Evolutionary conservation across 192 early-diverging fungal species (phyloP), one percentile per base, ranked within the genome.

Genomic region (Coemansia sp.): DNA sequence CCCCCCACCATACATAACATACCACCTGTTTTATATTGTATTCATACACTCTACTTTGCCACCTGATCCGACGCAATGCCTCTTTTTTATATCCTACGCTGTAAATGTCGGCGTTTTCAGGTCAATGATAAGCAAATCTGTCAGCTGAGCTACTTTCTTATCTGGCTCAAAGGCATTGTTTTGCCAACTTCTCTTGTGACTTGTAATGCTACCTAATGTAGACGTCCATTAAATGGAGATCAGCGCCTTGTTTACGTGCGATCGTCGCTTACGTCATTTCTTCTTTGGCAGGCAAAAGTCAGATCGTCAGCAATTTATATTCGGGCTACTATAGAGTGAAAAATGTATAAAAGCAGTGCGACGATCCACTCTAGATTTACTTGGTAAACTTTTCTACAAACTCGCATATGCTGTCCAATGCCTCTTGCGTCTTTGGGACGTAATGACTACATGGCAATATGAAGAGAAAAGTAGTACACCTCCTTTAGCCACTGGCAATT

Each of bases 391-490:
- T 64, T 5, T 46, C 61, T 27, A 82, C 46, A 74, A 82, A 82
- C 36, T 71, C 57, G 19, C 37, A 50, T 29, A 82, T 39, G 5
- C 65, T 55, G 36, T 55, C 29, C 39, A 82, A 39, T 25, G 69
- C 68, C 21, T 74, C 66, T 5, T 59, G 70, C 2, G 75, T 46
- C 63, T 76, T 82, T 64, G 79, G 74, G 27, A 82, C 71, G 59
- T 74, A 82, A 15, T 82, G 79, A 45, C 77, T 79, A 78, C 48
- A 62, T 10, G 45, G 1, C 2, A 48, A 8, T 46, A 36, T 29
- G 27, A 34, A 12, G 11, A 23, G 25, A 4, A 2, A 53, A 1
- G 19, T n/a, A 48, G n/a, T 31, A 15, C 27, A 45, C 15, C 27
- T 44, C 27, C 5, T 31, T 48, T 48, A 29, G 38, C 4, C 10